Evolutionary conservation across 768 basidiomycete species (phyloP).

Genomic region (Panaeolus papilionaceus): DNA sequence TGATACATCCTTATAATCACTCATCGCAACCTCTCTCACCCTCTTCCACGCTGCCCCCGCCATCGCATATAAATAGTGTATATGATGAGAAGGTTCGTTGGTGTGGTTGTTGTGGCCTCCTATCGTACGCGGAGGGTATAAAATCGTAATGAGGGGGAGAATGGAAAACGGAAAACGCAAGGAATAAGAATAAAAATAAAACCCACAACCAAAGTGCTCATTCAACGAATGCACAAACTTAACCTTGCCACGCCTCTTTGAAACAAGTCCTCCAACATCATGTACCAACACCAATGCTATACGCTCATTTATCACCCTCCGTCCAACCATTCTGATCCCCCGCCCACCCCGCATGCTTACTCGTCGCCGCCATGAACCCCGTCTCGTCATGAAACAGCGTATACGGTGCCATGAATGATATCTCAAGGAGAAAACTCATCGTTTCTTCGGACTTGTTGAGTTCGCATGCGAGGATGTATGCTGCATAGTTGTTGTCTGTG

Average conservation of each 20-base stretch:
- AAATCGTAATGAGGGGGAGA: too few species aligned
- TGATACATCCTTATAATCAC: constrained; percentile 71
- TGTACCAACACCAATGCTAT: constrained; percentile 81
- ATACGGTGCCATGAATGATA: constrained; percentile 63
- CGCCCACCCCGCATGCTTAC: constrained; percentile 25
- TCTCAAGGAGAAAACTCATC: constrained; percentile 53
- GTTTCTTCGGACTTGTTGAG: constrained; percentile 59
- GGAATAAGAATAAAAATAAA: too few species aligned
- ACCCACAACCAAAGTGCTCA: too few species aligned
- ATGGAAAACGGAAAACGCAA: constrained; percentile 45
- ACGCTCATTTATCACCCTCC: constrained; percentile 75
- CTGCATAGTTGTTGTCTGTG: constrained; percentile 75
- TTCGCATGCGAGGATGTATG: constrained; percentile 62
- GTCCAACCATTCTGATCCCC: constrained; percentile 77
- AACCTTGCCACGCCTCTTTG: constrained; percentile 33
- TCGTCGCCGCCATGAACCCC: constrained; percentile 85
- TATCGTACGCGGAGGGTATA: not conserved
- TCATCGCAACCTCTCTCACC: constrained; percentile 68
- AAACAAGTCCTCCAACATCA: constrained; percentile 47
- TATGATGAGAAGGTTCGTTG: constrained; percentile 90
- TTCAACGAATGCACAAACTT: too few species aligned
- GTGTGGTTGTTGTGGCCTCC: constrained; percentile 80
- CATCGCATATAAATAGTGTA: constrained; percentile 81
- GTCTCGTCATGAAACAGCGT: constrained; percentile 71
- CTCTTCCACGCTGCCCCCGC: constrained; percentile 74